Evolutionary conservation across 2,329 filamentous ascomycete species (phyloP).

Genomic region (Blastomyces parvus): DNA sequence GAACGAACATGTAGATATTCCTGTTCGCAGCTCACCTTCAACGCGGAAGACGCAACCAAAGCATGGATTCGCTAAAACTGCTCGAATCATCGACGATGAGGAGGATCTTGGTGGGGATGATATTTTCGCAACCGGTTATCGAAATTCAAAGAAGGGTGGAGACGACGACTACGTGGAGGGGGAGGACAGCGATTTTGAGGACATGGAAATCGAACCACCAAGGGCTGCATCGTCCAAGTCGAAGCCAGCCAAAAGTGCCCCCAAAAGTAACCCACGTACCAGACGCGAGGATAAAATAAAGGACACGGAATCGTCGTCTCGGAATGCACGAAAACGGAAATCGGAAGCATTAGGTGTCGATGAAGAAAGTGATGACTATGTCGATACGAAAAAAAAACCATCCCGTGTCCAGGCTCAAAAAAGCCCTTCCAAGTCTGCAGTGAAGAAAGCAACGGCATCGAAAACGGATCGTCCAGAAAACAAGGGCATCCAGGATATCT

Average conservation of each 20-base stretch:
- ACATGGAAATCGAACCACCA: slow-evolving; percentile 53
- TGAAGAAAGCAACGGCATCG: slow-evolving; percentile 49
- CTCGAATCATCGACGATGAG: slow-evolving; percentile 50
- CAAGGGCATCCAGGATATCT: slow-evolving; percentile 67
- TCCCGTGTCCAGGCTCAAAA: slow-evolving; percentile 25
- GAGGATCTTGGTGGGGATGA: slow-evolving; percentile 64
- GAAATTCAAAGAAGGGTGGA: slow-evolving; percentile 51
- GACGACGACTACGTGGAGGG: slow-evolving; percentile 67
- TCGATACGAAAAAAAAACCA: slow-evolving; percentile 50
- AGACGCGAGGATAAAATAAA: slow-evolving; percentile 43
- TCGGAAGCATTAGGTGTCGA: slow-evolving; percentile 46
- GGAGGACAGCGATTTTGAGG: slow-evolving; percentile 56
- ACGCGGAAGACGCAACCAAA: slow-evolving; percentile 17
- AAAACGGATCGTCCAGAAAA: slow-evolving; percentile 59
- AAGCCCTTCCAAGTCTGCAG: slow-evolving; percentile 24
- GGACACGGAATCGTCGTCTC: slow-evolving; percentile 41
- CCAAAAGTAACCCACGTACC: slow-evolving; percentile 23
- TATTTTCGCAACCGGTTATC: slow-evolving; percentile 67
- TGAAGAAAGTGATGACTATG: slow-evolving; percentile 47
- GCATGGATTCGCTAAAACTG: slow-evolving; percentile 25
- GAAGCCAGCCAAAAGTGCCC: slow-evolving; percentile 28
- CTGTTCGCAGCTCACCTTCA: slow-evolving; percentile 30
- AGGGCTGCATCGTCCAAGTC: slow-evolving; percentile 40
- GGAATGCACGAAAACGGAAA: slow-evolving; percentile 48
- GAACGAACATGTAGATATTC: slow-evolving; percentile 46